Base-by-base conservation (phyloP, 192 early-diverging fungal species). In the Backusella westeae region DNA sequence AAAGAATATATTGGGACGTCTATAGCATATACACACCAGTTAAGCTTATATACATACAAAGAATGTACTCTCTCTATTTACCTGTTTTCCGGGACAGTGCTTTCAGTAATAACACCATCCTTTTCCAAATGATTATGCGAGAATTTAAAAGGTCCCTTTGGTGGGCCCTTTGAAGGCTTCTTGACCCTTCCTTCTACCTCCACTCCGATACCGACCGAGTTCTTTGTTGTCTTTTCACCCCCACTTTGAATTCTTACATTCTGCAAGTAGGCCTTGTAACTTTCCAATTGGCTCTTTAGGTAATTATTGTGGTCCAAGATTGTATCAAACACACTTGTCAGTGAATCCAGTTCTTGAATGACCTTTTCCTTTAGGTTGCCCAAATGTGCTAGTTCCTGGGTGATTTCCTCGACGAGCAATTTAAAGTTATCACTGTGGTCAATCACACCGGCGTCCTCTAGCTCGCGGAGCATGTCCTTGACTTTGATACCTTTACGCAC, bases 291-390 rank as follows among this genome's bases (percentile, higher is more conserved):
- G 56, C 90, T 88, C 53, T 90, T 80, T 53, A 96, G 82, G 71
- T 96, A 98, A 74, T 95, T 94, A 87, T 98, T 98, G 81, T 98
- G 96, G 77, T 96, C 95, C 41, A 93, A 85, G 70, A 98, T 98
- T 6, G 96, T 96, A 80, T 96, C 91, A 89, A 91, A 96, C 67
- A 98, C 96, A 14, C 90, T 85, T 36, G 94, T 92, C 44, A 98
- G 86, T 21, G 89, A 90, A 23, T 75, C 70, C 10, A 94, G 91
- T 79, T 98, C 97, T 69, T 91, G 87, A 67, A 92, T 90, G 1
- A 98, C 91, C 80, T 91, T 96, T 75, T 98, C 96, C 34, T 91
- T 88, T 69, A 98, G 83, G 72, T 94, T 96, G 53, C 97, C 97
- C 67, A 98, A 87, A 80, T 98, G 96, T 36, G 90, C 87, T 49